Base-by-base conservation (phyloP, 2,329 filamentous ascomycete genomes). In the Fusarium albidum region DNA sequence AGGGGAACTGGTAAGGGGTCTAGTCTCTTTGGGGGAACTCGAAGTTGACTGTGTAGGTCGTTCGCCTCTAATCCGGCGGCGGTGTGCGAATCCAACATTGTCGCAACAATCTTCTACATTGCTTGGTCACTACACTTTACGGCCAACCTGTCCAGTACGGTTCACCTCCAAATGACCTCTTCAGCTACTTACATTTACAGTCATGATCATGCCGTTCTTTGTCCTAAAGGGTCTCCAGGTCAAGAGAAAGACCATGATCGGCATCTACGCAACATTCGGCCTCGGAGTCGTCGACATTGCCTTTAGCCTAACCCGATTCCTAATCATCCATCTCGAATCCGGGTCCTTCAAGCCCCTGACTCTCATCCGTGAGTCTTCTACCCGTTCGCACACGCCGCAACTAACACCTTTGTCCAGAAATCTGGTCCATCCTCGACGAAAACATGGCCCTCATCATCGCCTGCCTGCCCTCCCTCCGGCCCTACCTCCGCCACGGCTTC, bases 251-350 rank as follows among this genome's bases (percentile, higher is more conserved):
- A 32, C n/a, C 8, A 47, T 17, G 33, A n/a, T 38, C 5, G 34
- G 32, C 14, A n/a, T 47, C 10, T 27, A 27, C 27, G 25, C 18
- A 6, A 21, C 21, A 14, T 47, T 47, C 32, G 18, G 13, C 13
- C 44, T 47, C 18, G 44, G 44, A 9, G 12, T 47, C 8, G 13
- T 47, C 14, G 44, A 47, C 21, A 28, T 47, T 3, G 34, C 44
- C 13, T 39, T 47, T 26, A 13, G n/a, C 15, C 17, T 47, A 8
- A 47, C 34, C 9, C 13, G 44, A 11, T 38, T 47, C 27, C 6
- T 47, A 3, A 29, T 9, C n/a, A 31, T 47, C 32, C 32, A 38
- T 7, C 21, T 21, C 7, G 21, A 7, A 21, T 21, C 21, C 21
- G 21, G 21, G 4, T 21, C 21, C 4, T 21, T 21, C 21, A 21